phyloP scores from a whole-genome alignment of 2,329 filamentous ascomycete genomes.

The Herpomyces periplanetae region DNA sequence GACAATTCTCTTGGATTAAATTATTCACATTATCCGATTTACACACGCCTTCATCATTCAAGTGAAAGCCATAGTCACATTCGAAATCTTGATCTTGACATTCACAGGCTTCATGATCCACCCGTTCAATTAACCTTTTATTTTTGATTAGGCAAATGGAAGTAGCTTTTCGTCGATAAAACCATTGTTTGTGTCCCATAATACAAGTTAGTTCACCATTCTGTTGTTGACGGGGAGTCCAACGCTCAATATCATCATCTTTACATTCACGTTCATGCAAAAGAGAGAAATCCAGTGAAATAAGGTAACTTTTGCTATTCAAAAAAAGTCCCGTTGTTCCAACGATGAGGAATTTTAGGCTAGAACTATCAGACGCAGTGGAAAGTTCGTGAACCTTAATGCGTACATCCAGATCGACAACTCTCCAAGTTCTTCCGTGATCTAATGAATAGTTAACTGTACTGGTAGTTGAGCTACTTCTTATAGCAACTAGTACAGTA shows the following conservation, averaged over 20 bases:
- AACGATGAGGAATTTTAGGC: slow-evolving; percentile 49
- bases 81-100: slow-evolving; percentile 63
- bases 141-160: slow-evolving; percentile 71
- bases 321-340: slow-evolving; percentile 16
- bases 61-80: slow-evolving; percentile 68
- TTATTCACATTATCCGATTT: slow-evolving; percentile 16
- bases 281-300: slow-evolving; percentile 44
- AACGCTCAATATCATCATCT: slow-evolving; percentile 38
- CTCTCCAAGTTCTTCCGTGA: slow-evolving; percentile 50
- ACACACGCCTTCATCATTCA: slow-evolving; percentile 22
- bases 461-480: slow-evolving; percentile 20
- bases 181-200: slow-evolving; percentile 83
- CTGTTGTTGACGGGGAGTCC: slow-evolving; percentile 44
- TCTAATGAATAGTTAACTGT: slow-evolving; percentile 42
- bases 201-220: slow-evolving; percentile 49
- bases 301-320: slow-evolving; percentile 17
- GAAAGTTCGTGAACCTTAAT: slow-evolving; percentile 33
- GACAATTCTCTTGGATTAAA: slow-evolving; percentile 31
- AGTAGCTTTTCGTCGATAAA: slow-evolving; percentile 41
- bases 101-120: slow-evolving; percentile 38
- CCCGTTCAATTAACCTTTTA: no score
- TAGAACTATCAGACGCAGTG: slow-evolving; percentile 68
- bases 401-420: slow-evolving; percentile 21
- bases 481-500: slow-evolving; percentile 44
- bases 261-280: slow-evolving; percentile 45